Evolutionary conservation across 1,139 yeast species (phyloP).

Genomic region (Nakaseomyces nivariensis): DNA sequence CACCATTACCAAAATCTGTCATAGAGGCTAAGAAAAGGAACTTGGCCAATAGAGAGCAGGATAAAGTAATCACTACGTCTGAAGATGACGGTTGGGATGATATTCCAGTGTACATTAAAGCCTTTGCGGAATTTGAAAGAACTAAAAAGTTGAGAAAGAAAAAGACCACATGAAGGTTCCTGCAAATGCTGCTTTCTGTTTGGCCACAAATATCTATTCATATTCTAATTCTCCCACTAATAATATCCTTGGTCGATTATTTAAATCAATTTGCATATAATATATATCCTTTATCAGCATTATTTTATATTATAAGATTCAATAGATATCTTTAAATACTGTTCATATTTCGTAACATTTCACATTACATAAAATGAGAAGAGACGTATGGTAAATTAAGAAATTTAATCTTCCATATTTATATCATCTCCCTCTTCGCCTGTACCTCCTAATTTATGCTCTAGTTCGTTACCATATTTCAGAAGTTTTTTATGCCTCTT

Average conservation of each 20-base stretch:
- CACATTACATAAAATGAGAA: background rate
- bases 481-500: slow-evolving; percentile 89
- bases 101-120: slow-evolving; percentile 67
- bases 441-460: background rate
- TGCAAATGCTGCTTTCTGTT: too few species aligned
- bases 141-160: slow-evolving; percentile 37
- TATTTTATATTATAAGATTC: too few species aligned
- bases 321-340: too few species aligned
- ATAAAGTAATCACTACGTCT: slow-evolving; percentile 7
- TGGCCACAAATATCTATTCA: too few species aligned
- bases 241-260: too few species aligned
- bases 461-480: background rate
- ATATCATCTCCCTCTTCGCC: too few species aligned
- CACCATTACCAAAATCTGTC: slow-evolving; percentile 29
- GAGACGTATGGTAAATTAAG: too few species aligned
- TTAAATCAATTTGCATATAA: too few species aligned
- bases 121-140: slow-evolving; percentile 76
- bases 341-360: background rate
- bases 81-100: slow-evolving; percentile 50
- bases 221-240: too few species aligned
- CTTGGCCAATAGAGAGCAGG: slow-evolving; percentile 9
- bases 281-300: too few species aligned
- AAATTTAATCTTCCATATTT: too few species aligned
- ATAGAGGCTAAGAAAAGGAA: slow-evolving; percentile 22
- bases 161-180: background rate